These are phyloP conservation scores for Candida succiphila DNA, from an alignment of 805 yeast genomes.

Conservation along the genomic window DNA sequence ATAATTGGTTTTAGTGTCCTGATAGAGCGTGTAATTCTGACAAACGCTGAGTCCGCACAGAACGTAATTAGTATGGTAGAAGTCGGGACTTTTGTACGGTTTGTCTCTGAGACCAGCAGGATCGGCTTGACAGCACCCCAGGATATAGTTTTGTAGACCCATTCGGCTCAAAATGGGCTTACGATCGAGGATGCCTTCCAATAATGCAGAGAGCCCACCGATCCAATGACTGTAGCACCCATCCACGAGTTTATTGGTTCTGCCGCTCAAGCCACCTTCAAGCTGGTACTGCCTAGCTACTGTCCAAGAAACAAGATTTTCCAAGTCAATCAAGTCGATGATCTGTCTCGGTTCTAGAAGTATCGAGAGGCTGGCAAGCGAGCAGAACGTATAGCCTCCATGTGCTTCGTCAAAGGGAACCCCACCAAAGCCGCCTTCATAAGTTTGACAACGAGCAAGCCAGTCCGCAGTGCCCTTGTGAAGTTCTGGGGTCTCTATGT, in stretches of 20 bases:
- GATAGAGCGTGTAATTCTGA: slow-evolving; percentile 31
- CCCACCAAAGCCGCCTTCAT: slow-evolving; percentile 94
- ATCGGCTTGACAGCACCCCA: slow-evolving; percentile 64
- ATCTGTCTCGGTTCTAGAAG: slow-evolving; percentile 28
- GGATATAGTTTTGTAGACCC: slow-evolving; percentile 53
- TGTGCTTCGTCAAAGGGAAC: slow-evolving; percentile 83
- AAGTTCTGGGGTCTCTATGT: slow-evolving; percentile 54
- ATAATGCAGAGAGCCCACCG: slow-evolving; percentile 61
- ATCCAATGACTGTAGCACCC: slow-evolving; percentile 97
- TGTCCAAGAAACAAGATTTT: slow-evolving; percentile 54
- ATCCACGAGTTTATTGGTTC: slow-evolving; percentile 89
- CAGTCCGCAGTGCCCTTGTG: slow-evolving; percentile 43
- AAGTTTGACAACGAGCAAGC: slow-evolving; percentile 69
- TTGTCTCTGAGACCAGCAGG: slow-evolving; percentile 71
- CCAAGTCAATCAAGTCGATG: slow-evolving; percentile 30
- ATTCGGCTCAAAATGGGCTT: slow-evolving; percentile 36
- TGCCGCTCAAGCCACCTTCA: slow-evolving; percentile 88
- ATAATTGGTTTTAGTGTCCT: slow-evolving; percentile 3
- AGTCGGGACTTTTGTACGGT: slow-evolving; percentile 74
- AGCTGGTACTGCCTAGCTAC: slow-evolving; percentile 52
- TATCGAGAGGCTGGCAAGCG: slow-evolving; percentile 51
- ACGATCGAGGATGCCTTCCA: slow-evolving; percentile 40
- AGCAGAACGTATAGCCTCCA: slow-evolving; percentile 95
- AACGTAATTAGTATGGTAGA: slow-evolving; percentile 85
- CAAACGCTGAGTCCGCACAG: slow-evolving; percentile 63